Percentiles rank a stretch among this genome's conserved stretches.
phyloP scores from a whole-genome alignment of 306 rosid genomes.

The Lathyrus oleraceus region DNA sequence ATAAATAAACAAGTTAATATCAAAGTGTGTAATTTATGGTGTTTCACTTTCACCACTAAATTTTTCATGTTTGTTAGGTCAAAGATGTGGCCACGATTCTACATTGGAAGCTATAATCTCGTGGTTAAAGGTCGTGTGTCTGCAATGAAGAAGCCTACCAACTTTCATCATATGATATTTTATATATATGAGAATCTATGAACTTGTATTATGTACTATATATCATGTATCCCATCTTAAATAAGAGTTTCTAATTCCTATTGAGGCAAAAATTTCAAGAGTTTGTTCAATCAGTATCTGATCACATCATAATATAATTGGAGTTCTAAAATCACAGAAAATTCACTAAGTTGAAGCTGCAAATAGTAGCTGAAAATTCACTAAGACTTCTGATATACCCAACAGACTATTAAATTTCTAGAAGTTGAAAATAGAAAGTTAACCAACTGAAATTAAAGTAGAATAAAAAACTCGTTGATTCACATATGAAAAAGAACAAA shows the following conservation, averaged over 20 bases:
- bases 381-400: background rate
- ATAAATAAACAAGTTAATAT: background rate
- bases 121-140: slow-evolving; percentile 57
- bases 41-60: slow-evolving; percentile 48
- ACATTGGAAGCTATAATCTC: slow-evolving; percentile 96
- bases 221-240: slow-evolving; percentile 28
- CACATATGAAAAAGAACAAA: background rate
- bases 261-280: slow-evolving; percentile 29
- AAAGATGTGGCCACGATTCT: slow-evolving; percentile 97
- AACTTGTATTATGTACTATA: slow-evolving; percentile 31
- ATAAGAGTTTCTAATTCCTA: slow-evolving; percentile 22
- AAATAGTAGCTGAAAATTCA: too few species aligned
- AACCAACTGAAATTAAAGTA: background rate
- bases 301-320: background rate
- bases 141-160: slow-evolving; percentile 61
- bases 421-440: background rate
- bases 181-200: slow-evolving; percentile 38
- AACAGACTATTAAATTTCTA: background rate
- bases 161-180: slow-evolving; percentile 39
- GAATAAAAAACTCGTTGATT: background rate
- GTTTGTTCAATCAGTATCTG: background rate
- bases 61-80: slow-evolving; percentile 66
- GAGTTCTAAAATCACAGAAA: too few species aligned
- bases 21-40: slow-evolving; percentile 22
- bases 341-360: too few species aligned